Percentiles rank a stretch among this genome's conserved stretches.
Conservation (phyloP, 192 early-diverging fungal species). For the Dispira simplex region DNA sequence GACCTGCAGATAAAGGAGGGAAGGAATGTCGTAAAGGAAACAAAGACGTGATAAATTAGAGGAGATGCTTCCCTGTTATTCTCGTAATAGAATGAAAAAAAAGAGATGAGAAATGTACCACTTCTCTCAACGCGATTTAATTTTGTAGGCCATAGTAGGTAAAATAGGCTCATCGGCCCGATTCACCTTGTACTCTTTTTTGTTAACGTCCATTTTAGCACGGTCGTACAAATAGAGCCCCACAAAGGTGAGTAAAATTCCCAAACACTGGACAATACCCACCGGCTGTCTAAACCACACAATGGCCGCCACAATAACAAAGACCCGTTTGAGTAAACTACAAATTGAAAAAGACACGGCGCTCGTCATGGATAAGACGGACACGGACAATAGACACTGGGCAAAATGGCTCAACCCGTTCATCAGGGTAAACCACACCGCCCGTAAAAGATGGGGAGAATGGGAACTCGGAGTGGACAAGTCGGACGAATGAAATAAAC, state of each 20-base stretch:
- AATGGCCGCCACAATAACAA: conserved; percentile 73
- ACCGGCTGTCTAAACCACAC: conserved; percentile 71
- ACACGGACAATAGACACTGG: conserved; percentile 71
- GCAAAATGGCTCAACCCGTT: conserved; percentile 72
- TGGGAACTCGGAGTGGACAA: conserved; percentile 1
- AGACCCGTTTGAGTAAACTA: conserved; percentile 76
- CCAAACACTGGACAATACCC: conserved; percentile 43
- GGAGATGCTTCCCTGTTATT: no score
- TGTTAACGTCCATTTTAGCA: conserved; percentile 52
- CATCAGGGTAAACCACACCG: conserved; percentile 27
- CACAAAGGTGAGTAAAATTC: conserved; percentile 63
- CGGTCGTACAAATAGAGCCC: conserved; percentile 75
- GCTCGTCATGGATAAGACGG: conserved; percentile 51
- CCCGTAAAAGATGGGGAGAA: not conserved
- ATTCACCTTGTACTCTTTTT: conserved; percentile 11
- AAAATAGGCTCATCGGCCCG: conserved; percentile 5
- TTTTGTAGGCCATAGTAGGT: conserved; percentile 11
- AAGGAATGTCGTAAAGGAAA: no score
- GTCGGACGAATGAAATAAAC: conserved; percentile 9
- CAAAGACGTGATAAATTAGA: no score
- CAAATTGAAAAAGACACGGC: conserved; percentile 82
- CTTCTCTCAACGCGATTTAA: not conserved
- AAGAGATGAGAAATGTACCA: not conserved
- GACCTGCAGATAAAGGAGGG: no score
- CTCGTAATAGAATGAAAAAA: not conserved